Conservation (phyloP, 345 rosid genomes). For the Stellera chamaejasme region DNA sequence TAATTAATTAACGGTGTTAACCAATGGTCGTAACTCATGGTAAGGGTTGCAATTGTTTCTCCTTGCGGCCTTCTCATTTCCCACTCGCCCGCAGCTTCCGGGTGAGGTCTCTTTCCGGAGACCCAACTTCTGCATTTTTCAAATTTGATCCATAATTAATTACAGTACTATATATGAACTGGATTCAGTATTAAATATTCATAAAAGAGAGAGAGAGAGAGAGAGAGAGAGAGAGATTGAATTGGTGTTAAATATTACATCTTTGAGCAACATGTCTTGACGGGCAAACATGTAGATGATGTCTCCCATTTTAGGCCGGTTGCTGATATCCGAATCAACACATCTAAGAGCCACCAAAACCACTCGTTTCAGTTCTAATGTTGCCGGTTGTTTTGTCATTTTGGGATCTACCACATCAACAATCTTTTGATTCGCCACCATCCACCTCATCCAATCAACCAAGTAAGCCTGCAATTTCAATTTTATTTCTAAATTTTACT, state of each 20-base stretch:
- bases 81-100: neutral
- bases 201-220: too few relatives aligned
- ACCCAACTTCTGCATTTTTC: constrained; percentile 1
- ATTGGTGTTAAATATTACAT: too few relatives aligned
- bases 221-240: too few relatives aligned
- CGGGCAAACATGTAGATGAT: constrained; percentile 74
- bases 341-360: constrained; percentile 59
- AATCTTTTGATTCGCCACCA: constrained; percentile 47
- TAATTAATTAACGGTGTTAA: neutral
- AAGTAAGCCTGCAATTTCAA: constrained; percentile 35
- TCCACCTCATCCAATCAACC: constrained; percentile 62
- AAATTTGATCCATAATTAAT: neutral
- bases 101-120: neutral
- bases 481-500: too few relatives aligned
- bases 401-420: constrained; percentile 48
- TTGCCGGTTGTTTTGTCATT: constrained; percentile 39
- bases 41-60: neutral
- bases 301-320: constrained; percentile 70
- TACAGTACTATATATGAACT: neutral
- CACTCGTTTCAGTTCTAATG: constrained; percentile 54
- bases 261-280: constrained; percentile 45
- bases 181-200: neutral
- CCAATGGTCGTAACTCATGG: neutral
- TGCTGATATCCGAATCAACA: constrained; percentile 44
- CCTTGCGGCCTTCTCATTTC: neutral